Conservation (phyloP, 2,329 filamentous ascomycete species). For the Aspergillus sp. region DNA sequence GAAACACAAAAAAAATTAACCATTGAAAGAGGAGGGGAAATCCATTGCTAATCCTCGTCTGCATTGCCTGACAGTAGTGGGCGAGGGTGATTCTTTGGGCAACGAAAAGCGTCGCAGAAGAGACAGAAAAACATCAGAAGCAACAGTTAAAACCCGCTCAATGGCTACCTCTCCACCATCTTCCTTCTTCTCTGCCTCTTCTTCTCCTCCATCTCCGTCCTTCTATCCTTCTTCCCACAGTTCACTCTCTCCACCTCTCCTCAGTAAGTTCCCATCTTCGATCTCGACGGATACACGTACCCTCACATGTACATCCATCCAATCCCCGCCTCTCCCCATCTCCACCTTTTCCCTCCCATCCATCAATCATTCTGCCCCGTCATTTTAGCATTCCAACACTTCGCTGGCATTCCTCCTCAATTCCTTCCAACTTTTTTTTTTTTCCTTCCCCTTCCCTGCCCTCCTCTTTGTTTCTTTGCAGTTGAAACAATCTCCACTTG, state of each 20-base stretch:
- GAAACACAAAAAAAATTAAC: neutral
- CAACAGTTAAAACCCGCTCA: constrained; percentile 3
- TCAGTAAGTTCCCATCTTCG: constrained; percentile 10
- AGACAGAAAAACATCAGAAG: neutral
- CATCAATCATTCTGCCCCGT: neutral
- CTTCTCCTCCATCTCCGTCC: constrained; percentile 18
- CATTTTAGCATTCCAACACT: neutral
- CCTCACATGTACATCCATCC: neutral
- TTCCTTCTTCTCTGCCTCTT: constrained; percentile 13
- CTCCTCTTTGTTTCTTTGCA: constrained; percentile 6
- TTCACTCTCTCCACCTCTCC: constrained; percentile 15
- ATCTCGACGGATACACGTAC: neutral
- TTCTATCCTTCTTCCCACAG: constrained; percentile 15
- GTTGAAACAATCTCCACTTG: constrained; percentile 12
- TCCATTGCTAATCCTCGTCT: no score
- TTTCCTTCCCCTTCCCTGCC: constrained; percentile 4
- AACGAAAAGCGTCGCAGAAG: neutral
- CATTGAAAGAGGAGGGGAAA: no score
- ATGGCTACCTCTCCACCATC: constrained; percentile 13
- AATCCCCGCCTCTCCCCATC: constrained; percentile 2
- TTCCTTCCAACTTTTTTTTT: constrained; percentile 5
- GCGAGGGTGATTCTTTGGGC: no score
- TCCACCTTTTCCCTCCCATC: constrained; percentile 6
- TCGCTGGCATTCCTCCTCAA: neutral
- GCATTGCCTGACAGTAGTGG: no score